Evolutionary conservation across 1,139 yeast genomes (phyloP).

Genomic region (Hyphopichia khmerensis): DNA sequence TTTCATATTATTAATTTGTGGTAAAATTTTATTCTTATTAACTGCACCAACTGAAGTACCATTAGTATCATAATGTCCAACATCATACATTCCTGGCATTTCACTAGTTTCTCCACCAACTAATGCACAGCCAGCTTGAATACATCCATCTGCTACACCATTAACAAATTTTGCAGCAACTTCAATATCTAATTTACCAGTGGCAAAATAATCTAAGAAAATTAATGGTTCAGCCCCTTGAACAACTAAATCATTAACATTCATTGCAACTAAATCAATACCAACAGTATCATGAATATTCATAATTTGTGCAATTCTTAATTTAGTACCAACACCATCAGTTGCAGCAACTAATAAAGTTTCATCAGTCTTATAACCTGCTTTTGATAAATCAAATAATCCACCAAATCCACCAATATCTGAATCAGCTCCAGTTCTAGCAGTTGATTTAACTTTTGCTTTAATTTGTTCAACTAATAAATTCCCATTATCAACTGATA

Average conservation of each 20-base stretch:
- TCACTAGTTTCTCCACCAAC: conserved; percentile 99
- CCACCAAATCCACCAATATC: conserved; percentile 99
- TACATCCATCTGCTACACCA: conserved; percentile 97
- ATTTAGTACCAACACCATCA: conserved; percentile 98
- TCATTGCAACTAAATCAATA: conserved; percentile 98
- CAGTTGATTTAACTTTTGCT: conserved; percentile 88
- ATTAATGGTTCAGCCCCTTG: conserved; percentile 98
- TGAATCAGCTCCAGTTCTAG: conserved; percentile 95
- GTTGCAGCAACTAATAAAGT: conserved; percentile 95
- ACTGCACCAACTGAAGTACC: conserved; percentile 99
- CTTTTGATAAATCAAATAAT: conserved; percentile 81
- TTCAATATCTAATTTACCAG: conserved; percentile 82
- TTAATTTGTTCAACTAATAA: conserved; percentile 86
- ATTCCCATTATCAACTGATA: conserved; percentile 95
- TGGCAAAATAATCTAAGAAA: conserved; percentile 95
- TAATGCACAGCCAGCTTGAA: conserved; percentile 91
- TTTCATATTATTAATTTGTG: conserved; percentile 62
- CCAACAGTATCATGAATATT: conserved; percentile 94
- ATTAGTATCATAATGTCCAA: conserved; percentile 94
- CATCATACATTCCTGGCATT: conserved; percentile 98
- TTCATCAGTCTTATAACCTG: conserved; percentile 76
- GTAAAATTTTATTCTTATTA: conserved; percentile 70
- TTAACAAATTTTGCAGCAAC: conserved; percentile 86
- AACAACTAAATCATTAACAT: conserved; percentile 93
- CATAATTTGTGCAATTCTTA: conserved; percentile 89